Evolutionary conservation across 768 basidiomycete species (phyloP), one percentile per base, ranked within the genome.

Genomic region (Tephrocybe sp.): DNA sequence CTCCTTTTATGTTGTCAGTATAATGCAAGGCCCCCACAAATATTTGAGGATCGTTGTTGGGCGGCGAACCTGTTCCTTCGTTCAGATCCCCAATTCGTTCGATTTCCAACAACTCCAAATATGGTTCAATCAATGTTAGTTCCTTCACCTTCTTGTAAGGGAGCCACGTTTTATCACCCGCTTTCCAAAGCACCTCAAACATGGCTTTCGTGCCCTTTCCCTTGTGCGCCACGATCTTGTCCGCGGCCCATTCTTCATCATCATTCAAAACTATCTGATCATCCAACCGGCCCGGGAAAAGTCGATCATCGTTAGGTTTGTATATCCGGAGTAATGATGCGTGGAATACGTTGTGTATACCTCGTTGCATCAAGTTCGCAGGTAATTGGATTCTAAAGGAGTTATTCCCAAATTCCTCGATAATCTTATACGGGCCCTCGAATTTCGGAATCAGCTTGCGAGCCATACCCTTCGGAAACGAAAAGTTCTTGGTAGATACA

Each of bases 301-400:
- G 19, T 23, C 21, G 21, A n/a, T 45, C 50, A 37, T 51, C 66
- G 40, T 66, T 69, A 0, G 64, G 62, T 9, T 51, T 36, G 36
- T n/a, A n/a, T n/a, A n/a, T n/a, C n/a, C n/a, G n/a, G n/a, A n/a
- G n/a, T n/a, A n/a, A n/a, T n/a, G n/a, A n/a, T n/a, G n/a, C n/a
- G n/a, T n/a, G n/a, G n/a, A n/a, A n/a, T n/a, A n/a, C n/a, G n/a
- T n/a, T n/a, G 64, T 0, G 61, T 7, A 40, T 39, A 18, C 62
- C 62, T 16, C 53, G 16, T 9, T 57, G 40, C 15, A 47, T 57
- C 34, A 41, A 58, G 23, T 66, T 31, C 1, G 61, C 55, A 2
- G 61, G 12, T 1, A 40, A 10, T 41, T 41, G 21, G 2, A 41
- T 41, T 10, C 39, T 12, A 22, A 41, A 41, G 10, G n/a, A 15